Evolutionary conservation across 352 stramenopile species (phyloP).

Genomic region (Globisporangium middletonii): DNA sequence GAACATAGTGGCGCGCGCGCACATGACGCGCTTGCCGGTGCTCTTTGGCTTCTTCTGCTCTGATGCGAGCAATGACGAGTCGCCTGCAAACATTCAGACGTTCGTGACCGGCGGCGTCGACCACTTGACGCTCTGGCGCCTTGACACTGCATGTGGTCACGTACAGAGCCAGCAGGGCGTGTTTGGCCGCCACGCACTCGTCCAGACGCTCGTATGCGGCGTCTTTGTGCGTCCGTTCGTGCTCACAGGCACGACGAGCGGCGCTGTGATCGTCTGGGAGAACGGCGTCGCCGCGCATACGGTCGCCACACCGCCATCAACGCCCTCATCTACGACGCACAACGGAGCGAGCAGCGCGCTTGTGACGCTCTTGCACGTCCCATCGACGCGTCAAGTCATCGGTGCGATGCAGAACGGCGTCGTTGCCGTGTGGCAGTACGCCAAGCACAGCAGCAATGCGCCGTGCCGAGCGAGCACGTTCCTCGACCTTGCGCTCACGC

Average conservation of each 20-base stretch:
- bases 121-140: constrained; percentile 60
- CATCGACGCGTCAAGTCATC: constrained; percentile 34
- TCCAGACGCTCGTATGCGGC: constrained; percentile 42
- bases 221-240: constrained; percentile 37
- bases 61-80: not conserved
- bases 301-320: constrained; percentile 7
- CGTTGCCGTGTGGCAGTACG: constrained; percentile 31
- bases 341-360: constrained; percentile 14
- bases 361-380: constrained; percentile 29
- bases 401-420: constrained; percentile 28
- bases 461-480: constrained; percentile 25
- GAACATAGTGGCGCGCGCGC: constrained; percentile 16
- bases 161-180: constrained; percentile 47
- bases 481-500: constrained; percentile 19
- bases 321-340: not conserved
- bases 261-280: constrained; percentile 50
- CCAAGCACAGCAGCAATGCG: constrained; percentile 3
- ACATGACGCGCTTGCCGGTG: constrained; percentile 52
- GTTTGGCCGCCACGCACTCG: constrained; percentile 55
- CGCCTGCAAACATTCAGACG: not conserved
- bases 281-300: constrained; percentile 45
- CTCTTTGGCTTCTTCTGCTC: constrained; percentile 47
- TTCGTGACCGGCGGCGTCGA: constrained; percentile 71
- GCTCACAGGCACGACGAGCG: constrained; percentile 44
- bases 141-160: constrained; percentile 42